These are phyloP conservation scores for Hyaloscypha variabilis DNA, from an alignment of 495 filamentous ascomycete genomes.

Conservation along the genomic window DNA sequence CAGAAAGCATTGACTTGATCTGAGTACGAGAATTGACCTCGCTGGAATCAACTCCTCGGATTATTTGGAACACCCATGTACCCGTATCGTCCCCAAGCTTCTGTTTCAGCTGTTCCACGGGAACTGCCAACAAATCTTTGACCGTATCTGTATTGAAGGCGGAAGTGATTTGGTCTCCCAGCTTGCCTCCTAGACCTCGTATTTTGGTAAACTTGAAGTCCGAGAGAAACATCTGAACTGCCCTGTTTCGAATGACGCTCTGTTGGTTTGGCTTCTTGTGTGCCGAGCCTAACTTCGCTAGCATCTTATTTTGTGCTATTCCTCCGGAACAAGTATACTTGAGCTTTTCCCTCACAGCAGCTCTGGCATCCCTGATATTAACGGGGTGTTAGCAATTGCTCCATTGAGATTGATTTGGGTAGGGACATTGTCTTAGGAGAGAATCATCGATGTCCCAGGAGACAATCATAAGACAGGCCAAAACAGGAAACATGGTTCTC, in stretches of 20 bases:
- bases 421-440: no score
- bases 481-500: no score
- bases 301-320: slow-evolving; percentile 89
- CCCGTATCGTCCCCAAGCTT: slow-evolving; percentile 86
- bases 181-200: slow-evolving; percentile 92
- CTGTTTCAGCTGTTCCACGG: slow-evolving; percentile 77
- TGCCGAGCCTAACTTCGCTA: slow-evolving; percentile 89
- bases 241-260: slow-evolving; percentile 84
- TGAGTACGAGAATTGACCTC: slow-evolving; percentile 91
- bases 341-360: slow-evolving; percentile 63
- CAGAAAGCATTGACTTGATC: slow-evolving; percentile 98
- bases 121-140: slow-evolving; percentile 69
- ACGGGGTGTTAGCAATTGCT: no score
- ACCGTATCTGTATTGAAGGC: slow-evolving; percentile 81
- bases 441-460: no score
- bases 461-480: no score
- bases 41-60: slow-evolving; percentile 83
- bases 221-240: slow-evolving; percentile 76
- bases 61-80: slow-evolving; percentile 82
- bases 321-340: slow-evolving; percentile 92
- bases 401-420: no score
- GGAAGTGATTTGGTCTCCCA: slow-evolving; percentile 81
- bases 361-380: slow-evolving; percentile 73
- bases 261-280: slow-evolving; percentile 94
- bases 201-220: slow-evolving; percentile 96